phyloP scores from a whole-genome alignment of 495 filamentous ascomycete genomes.

The Neurospora discreta region DNA sequence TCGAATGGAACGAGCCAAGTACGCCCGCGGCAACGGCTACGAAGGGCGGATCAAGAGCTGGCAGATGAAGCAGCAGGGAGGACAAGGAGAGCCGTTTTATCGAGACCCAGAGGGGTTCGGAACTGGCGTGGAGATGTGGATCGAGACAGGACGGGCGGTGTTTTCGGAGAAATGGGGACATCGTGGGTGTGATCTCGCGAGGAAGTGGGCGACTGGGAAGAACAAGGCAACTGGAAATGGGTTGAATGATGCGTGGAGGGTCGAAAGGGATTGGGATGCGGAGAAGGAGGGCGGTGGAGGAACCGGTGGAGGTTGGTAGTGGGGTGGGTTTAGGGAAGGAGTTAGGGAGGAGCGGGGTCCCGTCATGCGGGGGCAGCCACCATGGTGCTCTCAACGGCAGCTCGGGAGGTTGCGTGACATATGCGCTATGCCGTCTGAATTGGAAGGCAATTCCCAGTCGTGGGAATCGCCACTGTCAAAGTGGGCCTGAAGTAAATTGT shows the following conservation, averaged over 20 bases:
- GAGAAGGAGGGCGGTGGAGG: conserved; percentile 10
- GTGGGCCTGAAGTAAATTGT: too few species aligned
- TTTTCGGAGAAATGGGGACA: conserved; percentile 48
- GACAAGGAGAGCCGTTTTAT: conserved; percentile 47
- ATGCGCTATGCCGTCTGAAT: too few species aligned
- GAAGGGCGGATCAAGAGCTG: conserved; percentile 34
- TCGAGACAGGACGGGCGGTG: conserved; percentile 38
- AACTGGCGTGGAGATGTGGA: conserved; percentile 33
- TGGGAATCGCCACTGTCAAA: too few species aligned
- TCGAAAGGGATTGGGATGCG: conserved; percentile 27
- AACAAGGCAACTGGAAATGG: background rate
- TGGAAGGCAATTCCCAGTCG: too few species aligned
- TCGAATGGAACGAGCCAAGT: conserved; percentile 29
- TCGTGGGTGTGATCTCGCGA: conserved; percentile 13
- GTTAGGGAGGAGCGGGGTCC: background rate
- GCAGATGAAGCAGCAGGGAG: conserved; percentile 43
- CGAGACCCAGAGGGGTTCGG: conserved; percentile 43
- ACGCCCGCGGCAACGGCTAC: conserved; percentile 9
- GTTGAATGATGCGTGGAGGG: conserved; percentile 25
- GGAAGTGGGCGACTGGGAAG: conserved; percentile 3
- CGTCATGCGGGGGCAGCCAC: too few species aligned
- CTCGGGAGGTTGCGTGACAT: too few species aligned
- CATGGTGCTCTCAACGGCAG: too few species aligned
- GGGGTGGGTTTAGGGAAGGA: background rate
- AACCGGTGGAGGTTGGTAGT: background rate